A percentile compares a stretch with the other conserved stretches of the same genome.
Conservation (phyloP, 1,284 basidiomycete species). For the Microbotryum scabiosae region DNA sequence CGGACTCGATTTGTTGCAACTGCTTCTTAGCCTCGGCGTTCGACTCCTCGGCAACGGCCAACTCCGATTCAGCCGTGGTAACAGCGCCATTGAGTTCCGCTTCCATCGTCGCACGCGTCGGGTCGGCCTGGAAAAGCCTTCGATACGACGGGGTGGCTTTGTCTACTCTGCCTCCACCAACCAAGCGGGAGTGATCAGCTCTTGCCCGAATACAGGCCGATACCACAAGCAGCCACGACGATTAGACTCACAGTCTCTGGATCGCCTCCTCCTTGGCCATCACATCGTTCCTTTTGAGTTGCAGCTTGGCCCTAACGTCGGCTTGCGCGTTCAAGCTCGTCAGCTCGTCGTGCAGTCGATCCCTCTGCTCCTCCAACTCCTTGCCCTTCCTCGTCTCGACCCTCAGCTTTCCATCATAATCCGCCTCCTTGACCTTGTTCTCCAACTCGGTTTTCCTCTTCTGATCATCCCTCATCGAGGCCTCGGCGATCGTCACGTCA, state of each 20-base stretch:
- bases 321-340: constrained; percentile 67
- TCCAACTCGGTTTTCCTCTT: constrained; percentile 53
- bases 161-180: constrained; percentile 48
- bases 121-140: constrained; percentile 43
- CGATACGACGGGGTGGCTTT: constrained; percentile 55
- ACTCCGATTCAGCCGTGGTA: constrained; percentile 14
- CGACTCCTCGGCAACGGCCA: constrained; percentile 16
- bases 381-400: constrained; percentile 53
- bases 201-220: constrained; percentile 15
- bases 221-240: background rate
- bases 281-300: constrained; percentile 63
- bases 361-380: constrained; percentile 60
- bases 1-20: constrained; percentile 19
- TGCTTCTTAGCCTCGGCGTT: constrained; percentile 12
- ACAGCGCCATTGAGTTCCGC: constrained; percentile 23
- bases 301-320: constrained; percentile 69
- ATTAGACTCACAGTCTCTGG: constrained; percentile 53
- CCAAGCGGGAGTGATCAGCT: background rate
- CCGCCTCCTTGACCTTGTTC: constrained; percentile 52
- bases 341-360: constrained; percentile 64
- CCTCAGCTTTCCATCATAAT: constrained; percentile 61
- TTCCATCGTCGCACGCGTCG: constrained; percentile 27
- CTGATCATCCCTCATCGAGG: constrained; percentile 51
- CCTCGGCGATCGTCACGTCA: constrained; percentile 47
- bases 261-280: constrained; percentile 58